Percentiles rank a stretch among this genome's conserved stretches.
These are phyloP conservation scores for Ensete glaucum DNA, from an alignment of 176 grass and related monocot species.

Conservation along the genomic window DNA sequence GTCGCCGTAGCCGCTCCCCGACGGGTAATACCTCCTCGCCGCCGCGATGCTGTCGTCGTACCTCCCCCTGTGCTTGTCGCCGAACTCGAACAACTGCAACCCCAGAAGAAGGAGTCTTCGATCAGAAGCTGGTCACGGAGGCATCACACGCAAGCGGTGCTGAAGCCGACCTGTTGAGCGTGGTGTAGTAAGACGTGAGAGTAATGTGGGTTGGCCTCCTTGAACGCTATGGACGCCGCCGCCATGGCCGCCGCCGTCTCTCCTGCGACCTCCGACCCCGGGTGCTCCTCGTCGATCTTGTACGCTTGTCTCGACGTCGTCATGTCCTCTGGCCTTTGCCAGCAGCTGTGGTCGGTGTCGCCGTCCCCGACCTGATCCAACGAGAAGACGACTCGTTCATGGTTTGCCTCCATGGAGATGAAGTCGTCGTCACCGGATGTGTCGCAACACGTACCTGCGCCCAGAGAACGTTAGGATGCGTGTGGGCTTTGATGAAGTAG, in stretches of 20 bases:
- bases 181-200: conserved; percentile 5
- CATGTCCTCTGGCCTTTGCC: conserved; percentile 18
- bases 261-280: conserved; percentile 5
- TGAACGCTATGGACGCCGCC: conserved; percentile 1
- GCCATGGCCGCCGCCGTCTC: conserved; percentile 16
- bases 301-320: conserved; percentile 15
- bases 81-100: conserved; percentile 2
- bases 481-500: conserved; percentile 17
- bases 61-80: conserved; percentile 3
- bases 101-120: too few species aligned
- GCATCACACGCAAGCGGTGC: too few species aligned
- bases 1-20: conserved; percentile 14
- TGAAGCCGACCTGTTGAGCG: conserved; percentile 2
- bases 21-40: conserved; percentile 5
- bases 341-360: conserved; percentile 10
- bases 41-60: not conserved
- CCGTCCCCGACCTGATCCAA: conserved; percentile 6
- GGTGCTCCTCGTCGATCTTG: conserved; percentile 10
- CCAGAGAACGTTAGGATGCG: not conserved
- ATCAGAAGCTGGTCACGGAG: too few species aligned
- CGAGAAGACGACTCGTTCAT: not conserved
- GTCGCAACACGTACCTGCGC: not conserved
- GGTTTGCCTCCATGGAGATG: too few species aligned
- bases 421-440: too few species aligned
- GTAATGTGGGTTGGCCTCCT: conserved; percentile 3